These are phyloP conservation scores for Diaporthe helianthi DNA, from an alignment of 2,329 filamentous ascomycete species.

Conservation along the genomic window DNA sequence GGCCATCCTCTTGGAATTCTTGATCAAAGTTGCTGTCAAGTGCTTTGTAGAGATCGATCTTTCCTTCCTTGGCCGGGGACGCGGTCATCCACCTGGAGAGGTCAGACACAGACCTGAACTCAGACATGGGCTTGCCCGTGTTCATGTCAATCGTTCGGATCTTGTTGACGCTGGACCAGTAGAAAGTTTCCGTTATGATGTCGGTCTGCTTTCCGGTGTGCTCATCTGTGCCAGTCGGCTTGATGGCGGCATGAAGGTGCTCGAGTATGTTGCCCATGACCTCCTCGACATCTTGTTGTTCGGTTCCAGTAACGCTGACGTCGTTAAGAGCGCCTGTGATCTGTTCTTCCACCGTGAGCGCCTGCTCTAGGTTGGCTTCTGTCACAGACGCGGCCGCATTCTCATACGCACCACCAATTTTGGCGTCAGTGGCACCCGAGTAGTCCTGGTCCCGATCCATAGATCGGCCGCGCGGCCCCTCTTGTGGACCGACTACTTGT, in stretches of 20 bases:
- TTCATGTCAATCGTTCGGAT: slow-evolving; percentile 50
- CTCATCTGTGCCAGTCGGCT: slow-evolving; percentile 67
- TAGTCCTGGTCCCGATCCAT: slow-evolving; percentile 27
- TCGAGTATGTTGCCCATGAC: slow-evolving; percentile 93
- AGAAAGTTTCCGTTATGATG: slow-evolving; percentile 75
- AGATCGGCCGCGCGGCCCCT: background rate
- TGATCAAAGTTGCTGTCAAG: slow-evolving; percentile 86
- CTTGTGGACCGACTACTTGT: background rate
- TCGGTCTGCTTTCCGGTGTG: slow-evolving; percentile 79
- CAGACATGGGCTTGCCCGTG: slow-evolving; percentile 53
- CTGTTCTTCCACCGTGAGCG: slow-evolving; percentile 52
- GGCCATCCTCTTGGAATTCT: slow-evolving; percentile 73
- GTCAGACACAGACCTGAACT: slow-evolving; percentile 63
- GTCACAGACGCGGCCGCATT: slow-evolving; percentile 31
- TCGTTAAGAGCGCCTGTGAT: slow-evolving; percentile 54
- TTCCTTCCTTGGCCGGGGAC: slow-evolving; percentile 57
- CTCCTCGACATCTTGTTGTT: slow-evolving; percentile 95
- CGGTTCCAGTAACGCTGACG: slow-evolving; percentile 57
- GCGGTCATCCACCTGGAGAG: slow-evolving; percentile 61
- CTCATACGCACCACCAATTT: slow-evolving; percentile 37
- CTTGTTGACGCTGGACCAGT: slow-evolving; percentile 67
- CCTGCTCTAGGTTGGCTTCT: slow-evolving; percentile 36
- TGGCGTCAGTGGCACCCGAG: slow-evolving; percentile 26
- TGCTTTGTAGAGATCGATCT: slow-evolving; percentile 78
- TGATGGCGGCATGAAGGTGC: slow-evolving; percentile 88